Evolutionary conservation across 2,329 filamentous ascomycete genomes (phyloP).

Genomic region (Penicillium sp.): DNA sequence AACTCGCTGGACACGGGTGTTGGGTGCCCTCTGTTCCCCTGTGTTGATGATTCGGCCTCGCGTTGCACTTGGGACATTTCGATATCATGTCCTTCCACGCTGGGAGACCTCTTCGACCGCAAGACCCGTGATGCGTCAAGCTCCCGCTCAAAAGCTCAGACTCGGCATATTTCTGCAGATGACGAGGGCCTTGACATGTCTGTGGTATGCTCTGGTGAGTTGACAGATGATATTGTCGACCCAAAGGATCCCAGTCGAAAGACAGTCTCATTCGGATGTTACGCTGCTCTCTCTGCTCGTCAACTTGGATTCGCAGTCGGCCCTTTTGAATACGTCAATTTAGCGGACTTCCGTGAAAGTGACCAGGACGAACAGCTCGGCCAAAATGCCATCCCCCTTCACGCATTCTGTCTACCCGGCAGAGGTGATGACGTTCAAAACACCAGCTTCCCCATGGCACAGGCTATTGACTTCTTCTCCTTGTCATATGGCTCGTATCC

Average conservation of each 20-base stretch:
- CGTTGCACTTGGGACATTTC: conserved; percentile 86
- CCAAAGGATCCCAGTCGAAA: conserved; percentile 77
- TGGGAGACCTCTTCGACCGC: conserved; percentile 68
- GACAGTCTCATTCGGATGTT: conserved; percentile 79
- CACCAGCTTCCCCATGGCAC: conserved; percentile 80
- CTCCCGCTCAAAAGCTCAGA: conserved; percentile 25
- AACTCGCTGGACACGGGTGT: conserved; percentile 76
- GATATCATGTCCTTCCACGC: conserved; percentile 78
- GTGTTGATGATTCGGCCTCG: conserved; percentile 79
- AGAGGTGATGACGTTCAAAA: conserved; percentile 80
- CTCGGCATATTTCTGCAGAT: conserved; percentile 61
- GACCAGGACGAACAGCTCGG: conserved; percentile 91
- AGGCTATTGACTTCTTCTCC: conserved; percentile 86
- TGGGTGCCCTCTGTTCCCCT: conserved; percentile 86
- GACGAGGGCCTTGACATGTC: conserved; percentile 86
- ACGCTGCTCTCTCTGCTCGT: conserved; percentile 73
- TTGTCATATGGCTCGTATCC: conserved; percentile 87
- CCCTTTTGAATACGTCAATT: conserved; percentile 89
- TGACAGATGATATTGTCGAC: conserved; percentile 79
- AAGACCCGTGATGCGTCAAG: conserved; percentile 27
- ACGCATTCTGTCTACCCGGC: conserved; percentile 87
- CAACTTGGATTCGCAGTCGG: conserved; percentile 93
- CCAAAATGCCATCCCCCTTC: conserved; percentile 80
- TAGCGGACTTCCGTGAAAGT: conserved; percentile 83
- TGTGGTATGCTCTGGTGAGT: conserved; percentile 85